Percentiles rank a stretch among this genome's conserved stretches.
phyloP scores from a whole-genome alignment of 208 protist genomes.

The Trypanosoma scelopori region DNA sequence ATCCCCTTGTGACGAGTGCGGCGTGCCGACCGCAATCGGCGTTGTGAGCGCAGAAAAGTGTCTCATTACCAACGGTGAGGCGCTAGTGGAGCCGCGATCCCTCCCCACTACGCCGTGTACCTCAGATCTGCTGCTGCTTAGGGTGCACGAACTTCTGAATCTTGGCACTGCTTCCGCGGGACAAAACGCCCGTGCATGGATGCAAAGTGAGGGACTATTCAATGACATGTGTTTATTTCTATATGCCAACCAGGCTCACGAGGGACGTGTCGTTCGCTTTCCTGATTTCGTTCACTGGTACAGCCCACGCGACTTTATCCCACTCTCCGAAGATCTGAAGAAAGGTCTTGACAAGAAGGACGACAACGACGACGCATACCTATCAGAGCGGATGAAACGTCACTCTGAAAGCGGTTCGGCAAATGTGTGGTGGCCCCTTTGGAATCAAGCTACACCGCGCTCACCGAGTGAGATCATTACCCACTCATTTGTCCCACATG shows the following conservation, averaged over 20 bases:
- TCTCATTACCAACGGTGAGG: conserved; percentile 71
- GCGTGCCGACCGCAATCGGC: neutral
- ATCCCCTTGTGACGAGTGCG: neutral
- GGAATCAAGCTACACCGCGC: conserved; percentile 55
- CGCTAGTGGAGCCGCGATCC: conserved; percentile 46
- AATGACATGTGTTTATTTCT: conserved; percentile 90
- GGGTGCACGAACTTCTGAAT: conserved; percentile 44
- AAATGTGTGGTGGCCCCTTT: conserved; percentile 77
- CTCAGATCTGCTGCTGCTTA: conserved; percentile 60
- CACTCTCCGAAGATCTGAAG: conserved; percentile 1
- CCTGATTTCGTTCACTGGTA: conserved; percentile 88
- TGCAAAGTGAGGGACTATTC: conserved; percentile 61
- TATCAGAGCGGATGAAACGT: conserved; percentile 72
- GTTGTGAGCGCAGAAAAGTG: conserved; percentile 7
- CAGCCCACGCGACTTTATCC: conserved; percentile 80
- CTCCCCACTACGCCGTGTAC: conserved; percentile 63
- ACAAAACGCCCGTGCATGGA: conserved; percentile 42
- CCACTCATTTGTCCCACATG: conserved; percentile 40
- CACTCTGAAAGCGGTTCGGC: conserved; percentile 17
- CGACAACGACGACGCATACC: conserved; percentile 55
- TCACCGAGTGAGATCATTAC: conserved; percentile 48
- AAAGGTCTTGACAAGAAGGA: conserved; percentile 21
- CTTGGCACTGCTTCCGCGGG: conserved; percentile 34
- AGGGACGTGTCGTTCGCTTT: conserved; percentile 78
- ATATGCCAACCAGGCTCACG: conserved; percentile 62